These are phyloP conservation scores for Noccaea caerulescens DNA, from an alignment of 345 rosid genomes.

Conservation along the genomic window DNA sequence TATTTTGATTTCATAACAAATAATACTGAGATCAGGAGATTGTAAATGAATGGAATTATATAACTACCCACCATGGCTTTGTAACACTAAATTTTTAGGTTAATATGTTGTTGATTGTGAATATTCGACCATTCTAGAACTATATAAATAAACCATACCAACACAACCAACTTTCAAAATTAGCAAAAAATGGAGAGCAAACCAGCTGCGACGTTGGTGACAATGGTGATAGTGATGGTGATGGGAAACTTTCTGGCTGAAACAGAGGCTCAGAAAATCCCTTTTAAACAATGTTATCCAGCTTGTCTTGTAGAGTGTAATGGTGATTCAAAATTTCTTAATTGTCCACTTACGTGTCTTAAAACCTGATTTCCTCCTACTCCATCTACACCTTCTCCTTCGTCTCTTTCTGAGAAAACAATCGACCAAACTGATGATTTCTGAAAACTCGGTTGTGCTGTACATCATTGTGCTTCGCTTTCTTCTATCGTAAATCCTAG, in stretches of 20 bases:
- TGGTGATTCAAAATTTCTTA: neutral
- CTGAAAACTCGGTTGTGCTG: conserved; percentile 23
- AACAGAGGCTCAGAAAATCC: neutral
- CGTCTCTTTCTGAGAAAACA: neutral
- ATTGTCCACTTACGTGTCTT: conserved; percentile 15
- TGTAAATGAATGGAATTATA: neutral
- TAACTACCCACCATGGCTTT: neutral
- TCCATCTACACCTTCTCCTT: neutral
- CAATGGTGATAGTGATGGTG: conserved; percentile 14
- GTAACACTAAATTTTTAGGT: neutral
- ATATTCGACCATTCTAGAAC: neutral
- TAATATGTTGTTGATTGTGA: neutral
- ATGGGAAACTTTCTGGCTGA: conserved; percentile 1
- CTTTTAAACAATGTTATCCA: conserved; percentile 7
- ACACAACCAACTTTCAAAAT: conserved; percentile 4
- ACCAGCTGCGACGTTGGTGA: conserved; percentile 2
- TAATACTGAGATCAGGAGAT: neutral
- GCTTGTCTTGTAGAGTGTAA: conserved; percentile 7
- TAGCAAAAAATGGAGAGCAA: conserved; percentile 11
- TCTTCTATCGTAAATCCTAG: conserved; percentile 6
- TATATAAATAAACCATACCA: conserved; percentile 14
- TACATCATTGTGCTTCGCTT: conserved; percentile 3
- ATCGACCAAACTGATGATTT: conserved; percentile 16
- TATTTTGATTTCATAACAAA: neutral
- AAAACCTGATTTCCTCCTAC: conserved; percentile 7